Evolutionary conservation across 2,329 filamentous ascomycete species (phyloP).

Genomic region (Pseudocercospora macadamiae): DNA sequence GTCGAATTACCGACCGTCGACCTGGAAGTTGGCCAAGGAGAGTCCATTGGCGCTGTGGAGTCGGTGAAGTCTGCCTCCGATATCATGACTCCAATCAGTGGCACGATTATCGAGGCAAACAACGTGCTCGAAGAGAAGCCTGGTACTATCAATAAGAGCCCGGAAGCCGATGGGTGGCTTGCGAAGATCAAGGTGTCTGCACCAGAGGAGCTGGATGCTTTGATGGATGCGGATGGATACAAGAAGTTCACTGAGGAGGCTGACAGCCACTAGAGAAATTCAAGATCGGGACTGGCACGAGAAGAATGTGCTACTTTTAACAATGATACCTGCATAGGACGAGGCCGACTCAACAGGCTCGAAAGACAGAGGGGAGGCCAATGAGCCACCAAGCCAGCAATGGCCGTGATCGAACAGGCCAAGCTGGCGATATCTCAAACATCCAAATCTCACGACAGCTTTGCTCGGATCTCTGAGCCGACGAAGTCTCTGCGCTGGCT

Average conservation of each 20-base stretch:
- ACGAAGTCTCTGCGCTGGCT: neutral
- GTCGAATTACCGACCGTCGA: constrained; percentile 84
- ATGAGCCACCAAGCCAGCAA: neutral
- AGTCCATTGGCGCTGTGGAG: constrained; percentile 91
- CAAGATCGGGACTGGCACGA: neutral
- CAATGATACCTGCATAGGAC: neutral
- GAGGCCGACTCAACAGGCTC: neutral
- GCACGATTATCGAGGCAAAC: constrained; percentile 77
- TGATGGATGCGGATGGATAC: constrained; percentile 81
- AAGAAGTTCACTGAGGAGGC: constrained; percentile 68
- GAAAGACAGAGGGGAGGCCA: neutral
- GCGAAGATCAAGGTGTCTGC: constrained; percentile 80
- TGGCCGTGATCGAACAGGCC: neutral
- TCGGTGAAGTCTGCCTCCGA: constrained; percentile 98
- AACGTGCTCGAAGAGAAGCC: constrained; percentile 78
- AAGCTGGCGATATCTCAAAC: neutral
- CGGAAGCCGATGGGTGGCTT: constrained; percentile 92
- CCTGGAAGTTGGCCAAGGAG: constrained; percentile 71
- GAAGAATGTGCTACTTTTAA: neutral
- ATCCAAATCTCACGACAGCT: neutral
- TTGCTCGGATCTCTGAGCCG: neutral
- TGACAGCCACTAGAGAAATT: constrained; percentile 7
- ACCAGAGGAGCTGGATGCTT: constrained; percentile 67
- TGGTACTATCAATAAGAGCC: constrained; percentile 81
- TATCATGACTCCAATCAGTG: constrained; percentile 85